These are phyloP conservation scores for Ceratocystiopsis sp. DNA, from an alignment of 2,329 filamentous ascomycete species.

Conservation along the genomic window DNA sequence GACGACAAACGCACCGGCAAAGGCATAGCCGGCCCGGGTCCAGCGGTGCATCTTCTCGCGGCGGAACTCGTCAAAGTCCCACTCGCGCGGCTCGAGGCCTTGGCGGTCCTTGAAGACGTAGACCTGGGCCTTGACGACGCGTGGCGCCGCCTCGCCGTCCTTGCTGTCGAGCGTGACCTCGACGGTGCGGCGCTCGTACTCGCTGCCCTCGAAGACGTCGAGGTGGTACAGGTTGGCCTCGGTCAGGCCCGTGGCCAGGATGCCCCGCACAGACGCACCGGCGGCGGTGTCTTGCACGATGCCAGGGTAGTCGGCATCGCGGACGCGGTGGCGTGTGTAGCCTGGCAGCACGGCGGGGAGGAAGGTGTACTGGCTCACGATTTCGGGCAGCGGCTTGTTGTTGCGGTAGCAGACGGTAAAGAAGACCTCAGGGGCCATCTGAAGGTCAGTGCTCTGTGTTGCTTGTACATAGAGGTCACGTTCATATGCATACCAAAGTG, in stretches of 20 bases:
- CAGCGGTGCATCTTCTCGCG: conserved; percentile 48
- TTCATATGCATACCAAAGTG: conserved; percentile 17
- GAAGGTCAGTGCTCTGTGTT: not conserved
- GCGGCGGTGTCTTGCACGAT: conserved; percentile 38
- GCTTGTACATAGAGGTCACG: not conserved
- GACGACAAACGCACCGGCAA: conserved; percentile 19
- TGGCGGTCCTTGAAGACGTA: conserved; percentile 44
- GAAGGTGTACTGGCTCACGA: conserved; percentile 41
- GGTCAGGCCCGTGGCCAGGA: conserved; percentile 62
- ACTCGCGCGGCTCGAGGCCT: conserved; percentile 54
- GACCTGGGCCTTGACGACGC: conserved; percentile 36
- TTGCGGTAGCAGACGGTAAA: conserved; percentile 64
- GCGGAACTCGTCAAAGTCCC: conserved; percentile 77
- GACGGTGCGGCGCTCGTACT: conserved; percentile 46
- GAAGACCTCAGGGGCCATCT: conserved; percentile 77
- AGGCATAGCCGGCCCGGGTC: conserved; percentile 32
- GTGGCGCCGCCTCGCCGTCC: conserved; percentile 5
- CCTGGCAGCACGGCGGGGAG: conserved; percentile 59
- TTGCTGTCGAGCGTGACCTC: conserved; percentile 29
- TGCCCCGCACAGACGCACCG: conserved; percentile 50
- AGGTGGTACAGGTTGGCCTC: conserved; percentile 57
- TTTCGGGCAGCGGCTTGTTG: conserved; percentile 27
- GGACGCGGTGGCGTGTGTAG: conserved; percentile 55
- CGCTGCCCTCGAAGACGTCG: conserved; percentile 64
- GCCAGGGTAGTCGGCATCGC: conserved; percentile 60